Percentiles rank a stretch among this genome's conserved stretches.
These are phyloP conservation scores for Colletotrichum aenigma DNA, from an alignment of 2,329 filamentous ascomycete species.

Conservation along the genomic window DNA sequence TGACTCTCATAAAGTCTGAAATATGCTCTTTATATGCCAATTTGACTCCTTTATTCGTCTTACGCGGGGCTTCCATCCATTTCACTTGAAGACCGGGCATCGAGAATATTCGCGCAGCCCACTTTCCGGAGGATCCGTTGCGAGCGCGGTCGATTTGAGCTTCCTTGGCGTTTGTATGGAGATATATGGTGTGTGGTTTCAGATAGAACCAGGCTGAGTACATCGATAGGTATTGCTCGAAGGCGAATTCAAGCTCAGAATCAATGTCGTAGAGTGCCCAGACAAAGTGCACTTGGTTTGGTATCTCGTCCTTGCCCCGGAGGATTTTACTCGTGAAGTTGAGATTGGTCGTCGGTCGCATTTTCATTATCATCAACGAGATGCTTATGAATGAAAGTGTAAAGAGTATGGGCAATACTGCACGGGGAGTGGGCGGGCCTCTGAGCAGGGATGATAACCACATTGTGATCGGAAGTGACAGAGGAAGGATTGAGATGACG, in stretches of 20 bases:
- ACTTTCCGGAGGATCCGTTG: neutral
- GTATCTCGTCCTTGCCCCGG: neutral
- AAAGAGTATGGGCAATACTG: neutral
- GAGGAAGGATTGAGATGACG: neutral
- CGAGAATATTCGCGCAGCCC: neutral
- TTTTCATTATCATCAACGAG: neutral
- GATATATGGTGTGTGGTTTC: neutral
- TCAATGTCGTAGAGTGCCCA: neutral
- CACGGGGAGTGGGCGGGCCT: neutral
- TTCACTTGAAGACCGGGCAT: neutral
- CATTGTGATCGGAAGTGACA: neutral
- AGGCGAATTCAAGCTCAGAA: neutral
- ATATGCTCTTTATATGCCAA: constrained; percentile 1
- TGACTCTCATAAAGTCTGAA: constrained; percentile 9
- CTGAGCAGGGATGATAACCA: neutral
- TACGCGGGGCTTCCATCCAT: neutral
- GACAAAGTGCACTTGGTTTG: neutral
- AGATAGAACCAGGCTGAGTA: neutral
- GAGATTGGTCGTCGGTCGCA: neutral
- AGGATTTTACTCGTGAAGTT: neutral
- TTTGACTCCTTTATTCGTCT: neutral
- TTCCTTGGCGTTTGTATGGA: neutral
- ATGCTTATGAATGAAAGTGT: neutral
- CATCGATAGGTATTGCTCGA: neutral
- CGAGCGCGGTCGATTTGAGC: neutral